These are phyloP conservation scores for Hanseniaspora opuntiae DNA, from an alignment of 805 yeast genomes.

Conservation along the genomic window DNA sequence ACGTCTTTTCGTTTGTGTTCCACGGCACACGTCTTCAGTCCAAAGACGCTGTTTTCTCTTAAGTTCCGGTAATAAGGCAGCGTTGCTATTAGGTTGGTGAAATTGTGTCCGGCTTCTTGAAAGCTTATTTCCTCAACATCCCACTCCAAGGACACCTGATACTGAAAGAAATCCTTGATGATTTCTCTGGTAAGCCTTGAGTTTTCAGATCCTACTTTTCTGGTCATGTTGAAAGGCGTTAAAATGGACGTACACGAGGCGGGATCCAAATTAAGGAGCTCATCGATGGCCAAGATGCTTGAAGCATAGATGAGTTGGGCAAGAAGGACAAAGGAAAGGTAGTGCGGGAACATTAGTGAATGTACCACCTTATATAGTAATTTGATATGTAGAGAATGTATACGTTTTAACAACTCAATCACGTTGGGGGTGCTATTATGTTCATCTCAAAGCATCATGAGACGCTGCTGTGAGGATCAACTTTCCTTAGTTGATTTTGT, in stretches of 20 bases:
- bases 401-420: no score
- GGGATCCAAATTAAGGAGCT: neutral
- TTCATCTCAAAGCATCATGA: no score
- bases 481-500: no score
- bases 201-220: slow-evolving; percentile 1
- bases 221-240: slow-evolving; percentile 3
- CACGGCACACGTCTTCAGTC: neutral
- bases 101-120: slow-evolving; percentile 25
- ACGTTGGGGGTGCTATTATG: no score
- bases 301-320: neutral
- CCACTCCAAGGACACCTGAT: slow-evolving; percentile 16
- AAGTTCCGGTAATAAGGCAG: slow-evolving; percentile 12
- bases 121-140: slow-evolving; percentile 26
- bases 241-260: neutral
- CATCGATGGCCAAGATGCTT: neutral
- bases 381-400: no score
- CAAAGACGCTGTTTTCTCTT: neutral
- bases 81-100: slow-evolving; percentile 29
- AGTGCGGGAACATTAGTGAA: neutral
- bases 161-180: neutral
- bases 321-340: slow-evolving; percentile 13
- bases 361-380: neutral
- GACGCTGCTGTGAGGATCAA: no score
- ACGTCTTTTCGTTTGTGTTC: slow-evolving; percentile 19
- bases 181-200: slow-evolving; percentile 19